Percentiles rank a stretch among this genome's conserved stretches.
phyloP scores from a whole-genome alignment of 2,329 filamentous ascomycete species.

The Penicillium janthinellum region DNA sequence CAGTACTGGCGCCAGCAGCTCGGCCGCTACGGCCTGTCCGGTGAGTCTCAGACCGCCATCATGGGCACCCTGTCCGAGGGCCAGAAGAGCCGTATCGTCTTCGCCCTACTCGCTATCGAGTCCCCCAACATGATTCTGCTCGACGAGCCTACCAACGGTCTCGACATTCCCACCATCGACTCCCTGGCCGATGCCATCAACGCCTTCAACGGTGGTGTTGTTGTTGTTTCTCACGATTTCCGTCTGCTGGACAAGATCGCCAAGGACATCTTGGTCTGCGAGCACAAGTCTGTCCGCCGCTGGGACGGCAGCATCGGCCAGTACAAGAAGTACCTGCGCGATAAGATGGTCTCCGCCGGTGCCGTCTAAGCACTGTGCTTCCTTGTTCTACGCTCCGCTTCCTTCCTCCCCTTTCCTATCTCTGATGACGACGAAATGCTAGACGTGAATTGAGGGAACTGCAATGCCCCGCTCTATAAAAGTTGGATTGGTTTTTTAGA shows the following conservation, averaged over 20 bases:
- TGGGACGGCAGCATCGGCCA: slow-evolving; percentile 90
- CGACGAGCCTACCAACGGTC: slow-evolving; percentile 98
- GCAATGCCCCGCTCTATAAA: slow-evolving; percentile 14
- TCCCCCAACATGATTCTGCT: slow-evolving; percentile 95
- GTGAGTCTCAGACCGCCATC: slow-evolving; percentile 91
- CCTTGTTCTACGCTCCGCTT: not conserved
- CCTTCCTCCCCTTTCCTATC: slow-evolving; percentile 25
- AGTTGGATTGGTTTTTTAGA: slow-evolving; percentile 8
- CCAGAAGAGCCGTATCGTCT: slow-evolving; percentile 97
- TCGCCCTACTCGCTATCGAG: slow-evolving; percentile 93
- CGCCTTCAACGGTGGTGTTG: slow-evolving; percentile 91
- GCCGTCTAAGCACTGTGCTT: slow-evolving; percentile 66
- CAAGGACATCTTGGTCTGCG: slow-evolving; percentile 99
- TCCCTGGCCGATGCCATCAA: slow-evolving; percentile 97
- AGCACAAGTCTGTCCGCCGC: slow-evolving; percentile 88
- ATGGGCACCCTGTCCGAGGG: slow-evolving; percentile 98
- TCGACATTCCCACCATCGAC: slow-evolving; percentile 98
- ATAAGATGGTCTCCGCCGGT: slow-evolving; percentile 94
- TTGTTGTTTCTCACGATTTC: slow-evolving; percentile 99
- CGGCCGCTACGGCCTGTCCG: slow-evolving; percentile 87
- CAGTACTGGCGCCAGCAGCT: slow-evolving; percentile 99
- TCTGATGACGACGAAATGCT: slow-evolving; percentile 40
- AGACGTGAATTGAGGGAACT: slow-evolving; percentile 33
- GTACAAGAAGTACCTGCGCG: slow-evolving; percentile 98
- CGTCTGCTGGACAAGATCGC: slow-evolving; percentile 98